These are phyloP conservation scores for Marchantia polymorpha DNA, from an alignment of 225 moss, liverwort and hornwort genomes.

Conservation along the genomic window DNA sequence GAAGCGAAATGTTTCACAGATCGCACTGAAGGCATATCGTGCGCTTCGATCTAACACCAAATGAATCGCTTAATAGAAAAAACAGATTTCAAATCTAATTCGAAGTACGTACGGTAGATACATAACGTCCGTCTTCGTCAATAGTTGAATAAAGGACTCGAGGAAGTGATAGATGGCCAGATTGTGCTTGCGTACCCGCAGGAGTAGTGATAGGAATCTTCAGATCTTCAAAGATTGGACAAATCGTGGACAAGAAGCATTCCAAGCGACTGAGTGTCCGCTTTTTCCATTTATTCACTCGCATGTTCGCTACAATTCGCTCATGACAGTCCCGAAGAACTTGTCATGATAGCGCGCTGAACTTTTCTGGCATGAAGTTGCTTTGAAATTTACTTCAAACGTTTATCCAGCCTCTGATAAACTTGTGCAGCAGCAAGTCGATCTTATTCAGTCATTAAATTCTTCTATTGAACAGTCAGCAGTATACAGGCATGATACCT, in stretches of 20 bases:
- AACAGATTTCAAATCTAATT: no score
- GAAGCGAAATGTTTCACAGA: no score
- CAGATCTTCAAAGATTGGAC: no score
- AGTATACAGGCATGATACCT: not conserved
- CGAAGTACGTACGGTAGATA: no score
- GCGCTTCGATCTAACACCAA: no score
- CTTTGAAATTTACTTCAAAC: not conserved
- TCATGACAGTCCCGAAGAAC: not conserved
- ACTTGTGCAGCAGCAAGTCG: constrained; percentile 2
- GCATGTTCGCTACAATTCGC: constrained; percentile 1
- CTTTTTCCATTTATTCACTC: constrained; percentile 3
- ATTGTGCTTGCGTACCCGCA: no score
- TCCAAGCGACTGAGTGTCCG: not conserved
- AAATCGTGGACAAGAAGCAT: not conserved
- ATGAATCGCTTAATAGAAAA: no score
- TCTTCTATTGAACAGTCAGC: constrained; percentile 5
- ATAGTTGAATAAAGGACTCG: no score
- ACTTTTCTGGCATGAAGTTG: not conserved
- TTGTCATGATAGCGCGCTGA: not conserved
- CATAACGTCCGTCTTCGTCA: no score
- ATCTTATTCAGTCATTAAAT: constrained; percentile 2
- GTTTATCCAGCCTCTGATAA: not conserved
- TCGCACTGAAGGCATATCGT: no score
- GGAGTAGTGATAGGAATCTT: no score
- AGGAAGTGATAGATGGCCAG: no score